Evolutionary conservation across 2,329 filamentous ascomycete species (phyloP).

Genomic region (Rachicladosporium sp.): DNA sequence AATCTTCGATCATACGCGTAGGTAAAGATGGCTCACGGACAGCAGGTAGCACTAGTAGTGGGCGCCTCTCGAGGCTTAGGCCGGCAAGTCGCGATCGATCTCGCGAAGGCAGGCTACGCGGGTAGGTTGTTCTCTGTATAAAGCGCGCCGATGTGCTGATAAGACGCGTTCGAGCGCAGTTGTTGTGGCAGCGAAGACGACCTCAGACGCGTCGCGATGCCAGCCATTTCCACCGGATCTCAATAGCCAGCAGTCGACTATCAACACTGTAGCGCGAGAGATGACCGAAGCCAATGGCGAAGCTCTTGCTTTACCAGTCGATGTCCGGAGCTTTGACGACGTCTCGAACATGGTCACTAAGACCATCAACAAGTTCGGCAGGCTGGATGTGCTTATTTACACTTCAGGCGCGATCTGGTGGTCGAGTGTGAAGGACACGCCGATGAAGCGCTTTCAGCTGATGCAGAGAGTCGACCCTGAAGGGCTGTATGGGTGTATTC

Average conservation of each 20-base stretch:
- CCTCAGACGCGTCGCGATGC: conserved; percentile 46
- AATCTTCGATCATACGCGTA: too few relatives aligned
- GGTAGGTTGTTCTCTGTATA: conserved; percentile 36
- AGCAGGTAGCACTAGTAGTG: conserved; percentile 54
- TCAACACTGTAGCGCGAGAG: conserved; percentile 67
- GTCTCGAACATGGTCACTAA: conserved; percentile 47
- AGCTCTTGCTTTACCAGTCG: conserved; percentile 55
- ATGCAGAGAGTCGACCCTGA: conserved; percentile 67
- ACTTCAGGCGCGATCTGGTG: conserved; percentile 73
- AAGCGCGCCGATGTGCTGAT: neutral
- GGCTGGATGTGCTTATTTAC: conserved; percentile 65
- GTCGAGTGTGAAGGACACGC: conserved; percentile 57
- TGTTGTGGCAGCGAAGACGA: conserved; percentile 65
- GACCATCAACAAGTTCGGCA: conserved; percentile 44
- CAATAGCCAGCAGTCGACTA: conserved; percentile 62
- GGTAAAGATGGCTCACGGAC: too few relatives aligned
- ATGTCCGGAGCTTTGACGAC: conserved; percentile 53
- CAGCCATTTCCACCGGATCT: conserved; percentile 60
- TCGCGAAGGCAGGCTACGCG: conserved; percentile 57
- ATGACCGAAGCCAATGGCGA: conserved; percentile 53
- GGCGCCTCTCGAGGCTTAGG: conserved; percentile 69
- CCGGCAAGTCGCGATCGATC: conserved; percentile 64
- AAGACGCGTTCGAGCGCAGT: conserved; percentile 34
- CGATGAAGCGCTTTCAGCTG: conserved; percentile 39
- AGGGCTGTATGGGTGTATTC: conserved; percentile 58